Evolutionary conservation across 345 rosid genomes (phyloP).

Genomic region (Euclidium syriacum): DNA sequence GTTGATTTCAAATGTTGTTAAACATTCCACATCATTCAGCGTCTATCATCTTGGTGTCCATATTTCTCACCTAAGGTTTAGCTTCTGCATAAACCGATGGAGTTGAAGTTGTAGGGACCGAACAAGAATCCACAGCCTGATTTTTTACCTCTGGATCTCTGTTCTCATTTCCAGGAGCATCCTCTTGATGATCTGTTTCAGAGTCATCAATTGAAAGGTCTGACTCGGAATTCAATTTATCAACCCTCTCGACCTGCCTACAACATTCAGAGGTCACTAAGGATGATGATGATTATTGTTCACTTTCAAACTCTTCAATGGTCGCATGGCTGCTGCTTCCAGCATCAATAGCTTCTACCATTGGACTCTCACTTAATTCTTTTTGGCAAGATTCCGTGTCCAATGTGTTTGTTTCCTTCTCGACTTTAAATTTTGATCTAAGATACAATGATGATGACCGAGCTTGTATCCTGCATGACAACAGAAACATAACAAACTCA

Average conservation of each 20-base stretch:
- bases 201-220: slow-evolving; percentile 6
- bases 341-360: not conserved
- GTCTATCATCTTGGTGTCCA: slow-evolving; percentile 15
- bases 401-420: slow-evolving; percentile 23
- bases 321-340: not conserved
- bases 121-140: not conserved
- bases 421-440: slow-evolving; percentile 35
- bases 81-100: not conserved
- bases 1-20: not conserved
- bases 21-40: slow-evolving; percentile 5
- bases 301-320: slow-evolving; percentile 25
- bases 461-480: slow-evolving; percentile 47
- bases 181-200: slow-evolving; percentile 1
- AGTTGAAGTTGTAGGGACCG: not conserved
- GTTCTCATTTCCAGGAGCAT: slow-evolving; percentile 4
- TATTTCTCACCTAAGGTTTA: not conserved
- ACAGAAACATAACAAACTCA: not conserved
- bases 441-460: slow-evolving; percentile 41
- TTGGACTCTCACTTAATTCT: slow-evolving; percentile 26
- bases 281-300: slow-evolving; percentile 3
- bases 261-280: slow-evolving; percentile 10
- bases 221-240: slow-evolving; percentile 19
- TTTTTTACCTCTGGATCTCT: slow-evolving; percentile 1
- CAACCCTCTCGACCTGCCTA: slow-evolving; percentile 2
- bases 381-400: slow-evolving; percentile 26